phyloP scores from a whole-genome alignment of 306 rosid species.

The Acacia confusa region DNA sequence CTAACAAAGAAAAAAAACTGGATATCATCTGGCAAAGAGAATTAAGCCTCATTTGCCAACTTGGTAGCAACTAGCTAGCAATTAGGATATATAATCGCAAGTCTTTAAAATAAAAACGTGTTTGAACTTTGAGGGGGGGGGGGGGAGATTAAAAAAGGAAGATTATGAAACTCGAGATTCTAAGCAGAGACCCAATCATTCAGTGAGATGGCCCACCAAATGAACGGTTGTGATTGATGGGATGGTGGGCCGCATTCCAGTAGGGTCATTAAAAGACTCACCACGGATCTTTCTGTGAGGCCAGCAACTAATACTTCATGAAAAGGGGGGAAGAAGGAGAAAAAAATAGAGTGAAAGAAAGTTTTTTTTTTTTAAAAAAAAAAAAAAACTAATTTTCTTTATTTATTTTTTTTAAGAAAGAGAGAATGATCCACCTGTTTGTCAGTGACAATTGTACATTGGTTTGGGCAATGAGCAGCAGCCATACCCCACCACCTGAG shows the following conservation, averaged over 20 bases:
- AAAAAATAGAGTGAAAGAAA: background rate
- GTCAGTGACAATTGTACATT: slow-evolving; percentile 89
- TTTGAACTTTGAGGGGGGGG: background rate
- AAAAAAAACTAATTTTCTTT: background rate
- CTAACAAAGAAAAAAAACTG: background rate
- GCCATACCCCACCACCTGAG: slow-evolving; percentile 73
- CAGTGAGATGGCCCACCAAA: slow-evolving; percentile 42
- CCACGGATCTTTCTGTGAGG: slow-evolving; percentile 54
- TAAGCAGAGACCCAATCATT: slow-evolving; percentile 56
- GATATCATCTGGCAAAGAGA: slow-evolving; percentile 15
- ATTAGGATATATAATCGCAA: background rate
- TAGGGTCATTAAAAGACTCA: slow-evolving; percentile 57
- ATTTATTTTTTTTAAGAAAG: slow-evolving; percentile 23
- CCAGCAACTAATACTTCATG: slow-evolving; percentile 62
- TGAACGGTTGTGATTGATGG: slow-evolving; percentile 53
- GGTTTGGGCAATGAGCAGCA: slow-evolving; percentile 79
- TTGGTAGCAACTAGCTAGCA: background rate
- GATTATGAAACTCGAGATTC: slow-evolving; percentile 41
- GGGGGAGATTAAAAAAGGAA: background rate
- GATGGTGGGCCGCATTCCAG: slow-evolving; percentile 45
- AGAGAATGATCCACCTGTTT: slow-evolving; percentile 98
- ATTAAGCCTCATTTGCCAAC: slow-evolving; percentile 17
- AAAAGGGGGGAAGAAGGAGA: slow-evolving; percentile 12
- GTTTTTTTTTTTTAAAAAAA: background rate
- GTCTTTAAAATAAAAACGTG: background rate